Base-by-base conservation (phyloP, 345 rosid genomes). In the Eucalyptus polyanthemos region DNA sequence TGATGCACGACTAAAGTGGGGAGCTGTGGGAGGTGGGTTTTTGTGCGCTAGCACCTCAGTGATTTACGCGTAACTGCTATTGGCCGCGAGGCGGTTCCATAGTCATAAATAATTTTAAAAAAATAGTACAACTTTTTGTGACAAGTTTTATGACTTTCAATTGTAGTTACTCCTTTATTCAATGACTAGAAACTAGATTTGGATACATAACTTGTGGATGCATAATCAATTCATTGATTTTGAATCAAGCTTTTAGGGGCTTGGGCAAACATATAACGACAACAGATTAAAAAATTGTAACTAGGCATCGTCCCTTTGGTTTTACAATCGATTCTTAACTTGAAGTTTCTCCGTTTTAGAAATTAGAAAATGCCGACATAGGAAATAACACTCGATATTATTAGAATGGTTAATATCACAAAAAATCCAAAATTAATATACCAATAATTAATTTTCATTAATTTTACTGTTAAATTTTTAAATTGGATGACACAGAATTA, bases 21-120 rank as follows among this genome's bases (percentile, higher is more conserved):
- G 15, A 49, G 50, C 0, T 49, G 2, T 49, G 6, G 0, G 15
- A 13, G 15, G 50, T 49, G 50, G 6, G 50, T 4, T 0, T n/a
- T n/a, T n/a, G n/a, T n/a, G 1, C 6, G 2, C 6, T 49, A 49
- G 50, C 50, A 49, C 50, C 6, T 49, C 6, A 0, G 2, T 49
- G 15, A 49, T 49, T 49, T 49, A 49, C 15, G 6, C 2, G 0
- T 49, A 49, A 49, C 6, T 49, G 0, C 2, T 13, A 1, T 49
- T 0, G 15, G 50, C 50, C 6, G 0, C 15, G 2, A 49, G 1
- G 15, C 0, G 15, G 2, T 49, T 49, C 15, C 50, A 49, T 49
- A 0, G 15, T 49, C 15, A 13, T 49, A 49, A 49, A 49, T 4
- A 49, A 47, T 37, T 37, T 4, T 1, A 40, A 40, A 40, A 40